phyloP scores from a whole-genome alignment of 106 monocot species.

The Acorus calamus region DNA sequence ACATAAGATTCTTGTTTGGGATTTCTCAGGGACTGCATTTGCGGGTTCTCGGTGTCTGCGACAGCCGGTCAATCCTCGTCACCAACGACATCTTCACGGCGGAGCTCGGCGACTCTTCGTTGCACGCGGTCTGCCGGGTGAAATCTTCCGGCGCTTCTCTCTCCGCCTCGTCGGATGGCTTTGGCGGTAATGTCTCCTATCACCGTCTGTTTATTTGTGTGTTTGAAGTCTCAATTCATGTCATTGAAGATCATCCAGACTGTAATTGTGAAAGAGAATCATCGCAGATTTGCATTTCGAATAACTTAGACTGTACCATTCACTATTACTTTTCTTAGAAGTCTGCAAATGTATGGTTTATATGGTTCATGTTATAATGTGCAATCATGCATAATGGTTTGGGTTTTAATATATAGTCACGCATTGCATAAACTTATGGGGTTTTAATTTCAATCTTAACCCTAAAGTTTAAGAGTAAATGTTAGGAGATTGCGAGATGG shows the following conservation, averaged over 20 bases:
- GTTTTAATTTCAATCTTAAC: too few species aligned
- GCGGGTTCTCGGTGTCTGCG: constrained; percentile 68
- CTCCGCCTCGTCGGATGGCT: constrained; percentile 16
- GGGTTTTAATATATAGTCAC: too few species aligned
- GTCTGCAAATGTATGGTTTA: too few species aligned
- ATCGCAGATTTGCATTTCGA: too few species aligned
- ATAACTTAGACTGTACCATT: too few species aligned
- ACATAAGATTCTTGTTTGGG: background rate
- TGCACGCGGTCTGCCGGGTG: constrained; percentile 41
- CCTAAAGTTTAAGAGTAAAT: too few species aligned
- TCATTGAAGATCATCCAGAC: background rate
- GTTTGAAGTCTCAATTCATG: background rate
- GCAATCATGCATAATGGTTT: too few species aligned
- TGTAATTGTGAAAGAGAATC: too few species aligned
- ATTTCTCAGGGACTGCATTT: constrained; percentile 51
- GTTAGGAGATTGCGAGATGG: too few species aligned
- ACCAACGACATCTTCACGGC: constrained; percentile 32
- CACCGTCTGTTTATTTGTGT: background rate
- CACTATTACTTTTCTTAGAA: too few species aligned
- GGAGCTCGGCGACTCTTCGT: constrained; percentile 40
- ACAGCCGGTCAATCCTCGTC: constrained; percentile 65
- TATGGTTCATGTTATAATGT: too few species aligned
- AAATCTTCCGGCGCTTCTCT: constrained; percentile 63
- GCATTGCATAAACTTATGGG: too few species aligned
- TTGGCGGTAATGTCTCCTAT: constrained; percentile 14